These are phyloP conservation scores for Entelexis paramagnoliae DNA, from an alignment of 1,139 yeast genomes.

Conservation along the genomic window DNA sequence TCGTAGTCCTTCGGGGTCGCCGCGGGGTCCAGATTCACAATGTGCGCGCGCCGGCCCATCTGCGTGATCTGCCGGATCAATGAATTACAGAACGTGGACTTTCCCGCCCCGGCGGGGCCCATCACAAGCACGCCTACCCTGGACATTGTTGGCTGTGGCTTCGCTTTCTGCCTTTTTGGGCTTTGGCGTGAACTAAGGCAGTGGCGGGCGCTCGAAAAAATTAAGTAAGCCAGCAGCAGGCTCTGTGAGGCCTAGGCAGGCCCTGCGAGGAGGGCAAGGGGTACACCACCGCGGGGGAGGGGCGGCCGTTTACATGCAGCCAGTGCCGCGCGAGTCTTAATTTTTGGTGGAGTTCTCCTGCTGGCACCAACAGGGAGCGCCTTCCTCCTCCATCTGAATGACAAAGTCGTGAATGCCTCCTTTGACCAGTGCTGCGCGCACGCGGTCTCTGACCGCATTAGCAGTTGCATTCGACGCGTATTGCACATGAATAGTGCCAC, in stretches of 20 bases:
- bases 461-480: slow-evolving; percentile 58
- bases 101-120: slow-evolving; percentile 98
- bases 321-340: background rate
- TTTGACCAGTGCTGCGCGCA: slow-evolving; percentile 37
- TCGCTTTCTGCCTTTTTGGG: background rate
- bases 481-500: slow-evolving; percentile 52
- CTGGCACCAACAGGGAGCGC: slow-evolving; percentile 32
- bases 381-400: slow-evolving; percentile 35
- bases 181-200: background rate
- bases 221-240: background rate
- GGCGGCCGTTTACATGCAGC: background rate
- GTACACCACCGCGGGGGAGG: background rate
- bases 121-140: slow-evolving; percentile 89
- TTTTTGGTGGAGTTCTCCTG: background rate
- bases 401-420: slow-evolving; percentile 32
- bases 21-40: slow-evolving; percentile 94
- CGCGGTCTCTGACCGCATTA: slow-evolving; percentile 49
- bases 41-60: slow-evolving; percentile 84
- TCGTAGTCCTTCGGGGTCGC: slow-evolving; percentile 90
- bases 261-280: background rate
- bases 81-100: slow-evolving; percentile 75
- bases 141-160: slow-evolving; percentile 47
- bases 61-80: slow-evolving; percentile 81
- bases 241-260: no score
- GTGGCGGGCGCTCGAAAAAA: slow-evolving; percentile 3